These are phyloP conservation scores for Cystofilobasidium ferigula DNA, from an alignment of 768 basidiomycete genomes.

Conservation along the genomic window DNA sequence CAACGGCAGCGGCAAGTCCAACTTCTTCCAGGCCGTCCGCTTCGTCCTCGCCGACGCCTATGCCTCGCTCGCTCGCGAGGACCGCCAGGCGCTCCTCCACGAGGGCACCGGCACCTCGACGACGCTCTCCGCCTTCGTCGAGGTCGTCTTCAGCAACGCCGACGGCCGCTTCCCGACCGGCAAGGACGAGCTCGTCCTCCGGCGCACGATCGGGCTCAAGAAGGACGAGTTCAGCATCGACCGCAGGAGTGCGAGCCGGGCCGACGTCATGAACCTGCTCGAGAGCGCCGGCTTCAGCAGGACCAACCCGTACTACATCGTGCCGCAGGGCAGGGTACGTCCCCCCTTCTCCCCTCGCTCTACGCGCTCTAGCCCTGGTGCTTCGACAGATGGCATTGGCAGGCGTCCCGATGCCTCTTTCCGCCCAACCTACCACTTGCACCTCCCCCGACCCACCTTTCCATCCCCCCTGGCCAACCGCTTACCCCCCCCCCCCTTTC, in stretches of 20 bases:
- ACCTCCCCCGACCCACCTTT: too few species aligned
- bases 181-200: slow-evolving; percentile 70
- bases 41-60: slow-evolving; percentile 97
- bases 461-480: not conserved
- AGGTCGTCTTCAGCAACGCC: slow-evolving; percentile 41
- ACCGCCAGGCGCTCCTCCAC: slow-evolving; percentile 82
- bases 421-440: too few species aligned
- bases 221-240: slow-evolving; percentile 98
- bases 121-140: slow-evolving; percentile 69
- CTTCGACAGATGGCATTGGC: too few species aligned
- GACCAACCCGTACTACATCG: slow-evolving; percentile 98
- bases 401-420: too few species aligned
- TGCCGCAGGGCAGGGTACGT: slow-evolving; percentile 88
- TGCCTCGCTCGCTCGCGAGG: slow-evolving; percentile 85
- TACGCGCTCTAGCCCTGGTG: not conserved
- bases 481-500: not conserved
- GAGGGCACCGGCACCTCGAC: slow-evolving; percentile 80
- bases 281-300: slow-evolving; percentile 96
- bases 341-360: not conserved
- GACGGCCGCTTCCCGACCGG: slow-evolving; percentile 90
- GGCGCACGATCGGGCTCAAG: slow-evolving; percentile 91
- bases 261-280: slow-evolving; percentile 92
- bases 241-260: slow-evolving; percentile 87
- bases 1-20: slow-evolving; percentile 96
- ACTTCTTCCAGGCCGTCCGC: slow-evolving; percentile 96